Evolutionary conservation across 208 protist genomes (phyloP), one percentile per base, ranked within the genome.

Genomic region (Leishmania major): DNA sequence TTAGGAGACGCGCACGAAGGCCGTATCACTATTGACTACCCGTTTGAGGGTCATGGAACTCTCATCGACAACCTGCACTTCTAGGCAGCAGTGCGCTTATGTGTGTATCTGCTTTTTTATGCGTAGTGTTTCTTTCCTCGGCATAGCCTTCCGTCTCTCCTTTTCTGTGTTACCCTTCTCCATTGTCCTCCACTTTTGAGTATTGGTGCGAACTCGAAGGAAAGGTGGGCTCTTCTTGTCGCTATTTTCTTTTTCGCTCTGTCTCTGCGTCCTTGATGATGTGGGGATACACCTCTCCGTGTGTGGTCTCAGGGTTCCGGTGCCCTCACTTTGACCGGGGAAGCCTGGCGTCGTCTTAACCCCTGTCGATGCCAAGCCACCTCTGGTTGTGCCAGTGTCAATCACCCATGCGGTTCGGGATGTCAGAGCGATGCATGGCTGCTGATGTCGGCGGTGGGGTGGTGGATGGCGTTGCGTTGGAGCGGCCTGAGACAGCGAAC

Each of bases 11-110:
- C 89, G 15, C 75, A 85, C 71, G 86, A 92, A 75, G 91, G 91
- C 5, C 91, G 91, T 67, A 91, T 94, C 78, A 91, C 87, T 47
- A 94, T 94, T 37, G 85, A 94, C 81, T 94, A 94, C 82, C 91
- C 89, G 10, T 94, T 94, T 67, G 90, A 94, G 77, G 88, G 90
- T 37, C 83, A 90, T 75, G 90, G 90, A 43, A 84, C 85, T 31
- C 76, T 94, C 57, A 84, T 90, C 45, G 85, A 93, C 43, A 57
- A 89, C 67, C 69, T 92, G 53, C 75, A 53, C 84, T 90, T 85
- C 77, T 81, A 85, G 53, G 11, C 17, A 8, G n/a, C 19, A 22
- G 51, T 43, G 35, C 3, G 31, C 22, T 43, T 40, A 37, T 69
- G 75, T 47, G 66, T 28, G 57, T 62, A 55, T 62, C 57, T 62